Conservation (phyloP, 164 flowering plant species). For the Magnolia sinica region DNA sequence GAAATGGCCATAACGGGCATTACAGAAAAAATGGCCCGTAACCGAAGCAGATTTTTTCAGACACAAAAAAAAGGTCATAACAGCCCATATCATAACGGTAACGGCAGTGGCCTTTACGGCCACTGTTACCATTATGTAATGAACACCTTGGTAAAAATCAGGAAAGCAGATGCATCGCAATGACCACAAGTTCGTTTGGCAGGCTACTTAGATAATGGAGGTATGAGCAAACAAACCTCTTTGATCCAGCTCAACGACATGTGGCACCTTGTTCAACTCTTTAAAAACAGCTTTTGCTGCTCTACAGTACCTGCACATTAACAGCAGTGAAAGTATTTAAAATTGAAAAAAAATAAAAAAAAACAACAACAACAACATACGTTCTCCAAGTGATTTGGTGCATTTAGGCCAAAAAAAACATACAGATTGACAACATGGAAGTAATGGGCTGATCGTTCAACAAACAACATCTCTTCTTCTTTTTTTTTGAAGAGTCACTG, state of each 20-base stretch:
- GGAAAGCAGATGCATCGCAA: not conserved
- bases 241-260: constrained; percentile 82
- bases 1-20: too few species aligned
- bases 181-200: not conserved
- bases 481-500: too few species aligned
- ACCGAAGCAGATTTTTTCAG: too few species aligned
- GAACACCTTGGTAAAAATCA: not conserved
- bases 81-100: too few species aligned
- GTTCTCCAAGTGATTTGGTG: not conserved
- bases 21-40: too few species aligned
- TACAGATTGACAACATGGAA: not conserved
- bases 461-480: not conserved
- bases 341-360: too few species aligned
- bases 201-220: not conserved
- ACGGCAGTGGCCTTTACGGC: not conserved
- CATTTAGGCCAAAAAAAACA: not conserved
- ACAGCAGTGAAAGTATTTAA: not conserved
- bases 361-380: not conserved
- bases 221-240: constrained; percentile 48
- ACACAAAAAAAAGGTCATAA: too few species aligned
- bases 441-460: not conserved
- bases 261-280: constrained; percentile 68
- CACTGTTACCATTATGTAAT: not conserved
- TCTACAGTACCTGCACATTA: constrained; percentile 65
- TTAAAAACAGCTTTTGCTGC: constrained; percentile 85